Conservation (phyloP, 202 grass and related monocot species). For the Schoenoplectus tabernaemontani region DNA sequence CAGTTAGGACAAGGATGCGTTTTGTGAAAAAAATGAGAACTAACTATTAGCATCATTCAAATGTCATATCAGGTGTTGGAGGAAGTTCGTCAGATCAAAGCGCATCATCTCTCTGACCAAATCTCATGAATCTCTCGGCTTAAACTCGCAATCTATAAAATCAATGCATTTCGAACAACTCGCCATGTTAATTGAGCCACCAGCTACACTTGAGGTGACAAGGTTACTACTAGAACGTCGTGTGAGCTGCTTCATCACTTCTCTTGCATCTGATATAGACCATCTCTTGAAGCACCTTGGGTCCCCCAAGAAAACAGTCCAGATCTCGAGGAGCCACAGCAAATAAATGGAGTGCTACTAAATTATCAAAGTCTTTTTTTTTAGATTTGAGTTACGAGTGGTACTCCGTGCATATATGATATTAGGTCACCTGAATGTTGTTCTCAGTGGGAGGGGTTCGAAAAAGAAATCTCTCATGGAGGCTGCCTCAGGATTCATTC, state of each 20-base stretch:
- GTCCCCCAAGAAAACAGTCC: slow-evolving; percentile 53
- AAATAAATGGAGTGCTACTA: slow-evolving; percentile 31
- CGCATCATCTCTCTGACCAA: slow-evolving; percentile 50
- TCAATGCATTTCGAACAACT: slow-evolving; percentile 86
- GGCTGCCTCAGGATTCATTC: slow-evolving; percentile 49
- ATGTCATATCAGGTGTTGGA: slow-evolving; percentile 57
- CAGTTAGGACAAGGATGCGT: background rate
- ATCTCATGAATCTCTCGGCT: slow-evolving; percentile 56
- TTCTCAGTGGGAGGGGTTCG: slow-evolving; percentile 82
- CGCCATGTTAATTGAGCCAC: slow-evolving; percentile 62
- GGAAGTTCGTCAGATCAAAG: slow-evolving; percentile 68
- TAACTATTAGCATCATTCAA: background rate
- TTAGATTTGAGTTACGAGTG: slow-evolving; percentile 67
- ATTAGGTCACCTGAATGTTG: slow-evolving; percentile 79
- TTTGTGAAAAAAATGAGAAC: background rate
- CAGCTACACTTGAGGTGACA: slow-evolving; percentile 43
- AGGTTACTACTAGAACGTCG: slow-evolving; percentile 74
- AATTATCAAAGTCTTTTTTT: slow-evolving; percentile 29
- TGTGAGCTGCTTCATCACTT: slow-evolving; percentile 42
- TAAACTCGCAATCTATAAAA: slow-evolving; percentile 67
- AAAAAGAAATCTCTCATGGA: slow-evolving; percentile 59
- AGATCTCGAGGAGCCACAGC: slow-evolving; percentile 31
- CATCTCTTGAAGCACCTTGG: slow-evolving; percentile 78
- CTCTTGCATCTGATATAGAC: slow-evolving; percentile 44
- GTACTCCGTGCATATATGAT: slow-evolving; percentile 96